Conservation (phyloP, 352 stramenopile species). For the Pelagophyceae sp. region DNA sequence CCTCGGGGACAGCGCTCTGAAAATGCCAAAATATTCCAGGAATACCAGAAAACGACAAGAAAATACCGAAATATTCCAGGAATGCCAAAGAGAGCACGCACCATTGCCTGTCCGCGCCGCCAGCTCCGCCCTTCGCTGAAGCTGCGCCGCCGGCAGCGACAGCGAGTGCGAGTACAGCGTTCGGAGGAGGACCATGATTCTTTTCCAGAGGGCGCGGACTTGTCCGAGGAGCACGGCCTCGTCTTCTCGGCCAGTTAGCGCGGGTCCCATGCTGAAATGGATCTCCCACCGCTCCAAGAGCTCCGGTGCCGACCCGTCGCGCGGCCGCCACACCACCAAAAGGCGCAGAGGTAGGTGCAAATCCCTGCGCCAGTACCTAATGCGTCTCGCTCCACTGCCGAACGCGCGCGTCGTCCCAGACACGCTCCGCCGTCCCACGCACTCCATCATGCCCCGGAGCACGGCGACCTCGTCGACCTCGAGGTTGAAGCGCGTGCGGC, state of each 20-base stretch:
- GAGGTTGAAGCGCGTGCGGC: conserved; percentile 6
- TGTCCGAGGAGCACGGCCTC: not conserved
- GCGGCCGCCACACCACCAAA: not conserved
- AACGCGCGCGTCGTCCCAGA: too few species aligned
- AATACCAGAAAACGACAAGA: too few species aligned
- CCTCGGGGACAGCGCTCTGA: too few species aligned
- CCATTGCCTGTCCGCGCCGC: too few species aligned
- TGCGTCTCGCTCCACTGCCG: too few species aligned
- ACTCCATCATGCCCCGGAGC: conserved; percentile 6
- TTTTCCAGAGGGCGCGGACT: not conserved
- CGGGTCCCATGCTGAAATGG: not conserved
- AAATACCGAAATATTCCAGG: too few species aligned
- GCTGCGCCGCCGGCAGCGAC: not conserved
- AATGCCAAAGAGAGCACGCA: too few species aligned
- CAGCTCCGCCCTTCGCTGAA: not conserved
- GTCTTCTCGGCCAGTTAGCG: not conserved
- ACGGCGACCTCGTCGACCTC: conserved; percentile 8
- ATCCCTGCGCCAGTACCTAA: not conserved
- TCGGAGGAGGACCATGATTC: not conserved
- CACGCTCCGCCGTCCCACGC: too few species aligned
- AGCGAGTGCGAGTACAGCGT: conserved; percentile 1
- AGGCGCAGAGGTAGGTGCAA: not conserved
- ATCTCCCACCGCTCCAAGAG: not conserved
- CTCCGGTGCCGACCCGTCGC: not conserved
- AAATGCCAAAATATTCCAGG: too few species aligned